phyloP scores from a whole-genome alignment of 306 rosid genomes.

The Corylus heterophylla region DNA sequence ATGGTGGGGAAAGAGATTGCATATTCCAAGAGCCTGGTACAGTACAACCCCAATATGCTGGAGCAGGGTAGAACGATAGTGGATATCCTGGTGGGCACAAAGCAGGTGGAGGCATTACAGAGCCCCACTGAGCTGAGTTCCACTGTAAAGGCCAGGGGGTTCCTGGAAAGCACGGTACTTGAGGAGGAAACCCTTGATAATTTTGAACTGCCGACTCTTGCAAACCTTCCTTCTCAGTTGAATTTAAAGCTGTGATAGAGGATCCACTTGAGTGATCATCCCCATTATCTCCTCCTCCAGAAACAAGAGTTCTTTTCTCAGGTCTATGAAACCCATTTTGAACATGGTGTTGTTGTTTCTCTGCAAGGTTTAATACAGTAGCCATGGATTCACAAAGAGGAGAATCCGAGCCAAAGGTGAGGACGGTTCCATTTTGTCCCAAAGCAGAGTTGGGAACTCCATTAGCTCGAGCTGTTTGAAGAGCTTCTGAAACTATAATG shows the following conservation, averaged over 20 bases:
- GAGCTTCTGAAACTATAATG: constrained; percentile 45
- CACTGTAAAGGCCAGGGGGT: constrained; percentile 59
- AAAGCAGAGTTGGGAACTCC: constrained; percentile 43
- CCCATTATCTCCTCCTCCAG: constrained; percentile 40
- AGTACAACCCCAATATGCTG: constrained; percentile 62
- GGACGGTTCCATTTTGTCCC: constrained; percentile 48
- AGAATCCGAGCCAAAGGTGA: constrained; percentile 64
- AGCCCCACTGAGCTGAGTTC: constrained; percentile 54
- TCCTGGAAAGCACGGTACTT: constrained; percentile 49
- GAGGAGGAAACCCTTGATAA: constrained; percentile 50
- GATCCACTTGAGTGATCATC: constrained; percentile 54
- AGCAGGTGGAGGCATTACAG: constrained; percentile 50
- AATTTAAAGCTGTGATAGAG: constrained; percentile 54
- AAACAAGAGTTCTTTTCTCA: constrained; percentile 28
- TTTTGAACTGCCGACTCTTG: constrained; percentile 42
- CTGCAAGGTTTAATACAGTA: constrained; percentile 60
- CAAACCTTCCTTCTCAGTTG: constrained; percentile 41
- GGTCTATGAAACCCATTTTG: constrained; percentile 45
- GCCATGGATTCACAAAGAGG: constrained; percentile 61
- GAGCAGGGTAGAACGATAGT: constrained; percentile 50
- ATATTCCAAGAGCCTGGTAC: constrained; percentile 56
- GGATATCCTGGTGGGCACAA: constrained; percentile 59
- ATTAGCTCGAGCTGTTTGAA: constrained; percentile 40
- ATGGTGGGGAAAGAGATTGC: constrained; percentile 42
- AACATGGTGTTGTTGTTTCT: constrained; percentile 31